Conservation (phyloP, 441 rosid species). For the Erodium texanum region DNA sequence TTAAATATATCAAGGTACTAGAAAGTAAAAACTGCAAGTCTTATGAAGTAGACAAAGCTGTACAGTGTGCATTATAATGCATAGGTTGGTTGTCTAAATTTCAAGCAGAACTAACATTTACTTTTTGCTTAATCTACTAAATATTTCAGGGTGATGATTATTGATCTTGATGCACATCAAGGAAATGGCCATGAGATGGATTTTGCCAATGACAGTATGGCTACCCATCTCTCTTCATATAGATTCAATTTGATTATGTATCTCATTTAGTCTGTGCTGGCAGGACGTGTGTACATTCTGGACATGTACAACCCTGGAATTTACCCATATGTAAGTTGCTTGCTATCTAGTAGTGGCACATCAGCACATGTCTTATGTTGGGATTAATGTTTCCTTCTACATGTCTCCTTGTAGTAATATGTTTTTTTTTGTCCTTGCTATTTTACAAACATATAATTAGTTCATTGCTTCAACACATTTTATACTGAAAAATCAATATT, state of each 20-base stretch:
- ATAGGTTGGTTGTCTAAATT: conserved; percentile 6
- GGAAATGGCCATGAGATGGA: conserved; percentile 95
- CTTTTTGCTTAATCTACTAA: conserved; percentile 20
- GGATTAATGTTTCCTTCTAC: conserved; percentile 5
- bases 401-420: neutral
- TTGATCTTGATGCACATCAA: conserved; percentile 98
- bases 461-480: conserved; percentile 9
- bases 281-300: conserved; percentile 76
- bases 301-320: conserved; percentile 86
- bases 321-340: conserved; percentile 72
- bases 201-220: conserved; percentile 65
- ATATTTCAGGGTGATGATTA: conserved; percentile 71
- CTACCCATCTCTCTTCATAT: conserved; percentile 6
- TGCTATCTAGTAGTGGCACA: conserved; percentile 11
- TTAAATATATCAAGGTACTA: conserved; percentile 60
- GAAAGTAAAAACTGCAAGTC: conserved; percentile 3
- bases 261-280: conserved; percentile 19
- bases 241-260: conserved; percentile 16
- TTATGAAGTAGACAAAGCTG: conserved; percentile 6
- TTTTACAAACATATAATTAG: neutral
- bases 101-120: conserved; percentile 5
- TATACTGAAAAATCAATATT: neutral
- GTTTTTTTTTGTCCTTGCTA: conserved; percentile 1
- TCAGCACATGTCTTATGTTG: neutral
- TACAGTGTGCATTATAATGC: conserved; percentile 6